phyloP scores from a whole-genome alignment of 2,329 filamentous ascomycete genomes.

The Lecanicillium sp. region DNA sequence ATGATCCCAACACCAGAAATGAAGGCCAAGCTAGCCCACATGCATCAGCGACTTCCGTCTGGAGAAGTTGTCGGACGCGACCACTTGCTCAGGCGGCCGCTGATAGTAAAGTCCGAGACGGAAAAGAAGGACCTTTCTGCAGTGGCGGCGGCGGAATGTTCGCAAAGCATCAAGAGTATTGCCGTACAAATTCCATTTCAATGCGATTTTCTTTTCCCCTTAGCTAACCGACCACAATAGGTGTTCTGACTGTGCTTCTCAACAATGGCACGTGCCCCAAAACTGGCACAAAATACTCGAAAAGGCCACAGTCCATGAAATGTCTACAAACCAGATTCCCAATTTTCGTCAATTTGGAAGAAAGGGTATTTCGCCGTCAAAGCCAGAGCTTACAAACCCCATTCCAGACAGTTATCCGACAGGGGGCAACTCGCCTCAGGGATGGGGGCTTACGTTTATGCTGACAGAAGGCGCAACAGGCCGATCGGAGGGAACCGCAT shows the following conservation, averaged over 20 bases:
- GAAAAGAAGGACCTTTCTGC: constrained; percentile 39
- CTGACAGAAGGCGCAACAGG: constrained; percentile 43
- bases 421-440: constrained; percentile 42
- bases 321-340: constrained; percentile 58
- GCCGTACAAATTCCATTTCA: constrained; percentile 29
- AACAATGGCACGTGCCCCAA: constrained; percentile 55
- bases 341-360: constrained; percentile 44
- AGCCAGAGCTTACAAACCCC: constrained; percentile 38
- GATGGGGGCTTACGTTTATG: constrained; percentile 56
- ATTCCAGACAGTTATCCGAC: constrained; percentile 42
- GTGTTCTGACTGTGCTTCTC: constrained; percentile 51
- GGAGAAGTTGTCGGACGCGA: constrained; percentile 33
- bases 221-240: constrained; percentile 20
- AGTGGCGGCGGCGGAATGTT: constrained; percentile 56
- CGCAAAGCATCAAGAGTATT: constrained; percentile 51
- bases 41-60: constrained; percentile 43
- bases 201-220: neutral
- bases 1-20: constrained; percentile 50
- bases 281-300: constrained; percentile 46
- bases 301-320: constrained; percentile 48
- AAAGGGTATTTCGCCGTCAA: constrained; percentile 33
- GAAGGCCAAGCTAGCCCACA: constrained; percentile 44
- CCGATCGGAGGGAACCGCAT: constrained; percentile 38
- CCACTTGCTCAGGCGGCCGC: constrained; percentile 39
- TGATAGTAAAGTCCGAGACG: constrained; percentile 31